phyloP scores from a whole-genome alignment of 2,329 filamentous ascomycete species.

The Aspergillus clavatus region DNA sequence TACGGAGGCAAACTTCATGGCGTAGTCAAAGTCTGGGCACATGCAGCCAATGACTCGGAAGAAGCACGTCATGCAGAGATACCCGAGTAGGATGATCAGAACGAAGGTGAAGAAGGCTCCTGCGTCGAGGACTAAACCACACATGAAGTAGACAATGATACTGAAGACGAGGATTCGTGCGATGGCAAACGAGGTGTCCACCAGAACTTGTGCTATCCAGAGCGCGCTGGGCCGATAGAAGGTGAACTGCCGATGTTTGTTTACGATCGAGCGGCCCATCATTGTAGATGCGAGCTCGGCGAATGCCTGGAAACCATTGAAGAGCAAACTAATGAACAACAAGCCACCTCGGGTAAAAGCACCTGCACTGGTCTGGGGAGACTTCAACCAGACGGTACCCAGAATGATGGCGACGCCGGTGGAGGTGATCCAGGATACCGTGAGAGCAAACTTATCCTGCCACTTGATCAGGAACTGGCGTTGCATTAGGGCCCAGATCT shows the following conservation, averaged over 20 bases:
- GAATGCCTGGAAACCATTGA: slow-evolving; percentile 58
- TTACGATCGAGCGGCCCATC: slow-evolving; percentile 62
- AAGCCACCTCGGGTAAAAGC: slow-evolving; percentile 58
- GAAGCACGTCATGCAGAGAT: slow-evolving; percentile 70
- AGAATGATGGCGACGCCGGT: slow-evolving; percentile 73
- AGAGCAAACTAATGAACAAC: slow-evolving; percentile 59
- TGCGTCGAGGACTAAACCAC: slow-evolving; percentile 61
- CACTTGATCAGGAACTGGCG: slow-evolving; percentile 50
- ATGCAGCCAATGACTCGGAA: slow-evolving; percentile 71
- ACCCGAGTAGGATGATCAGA: slow-evolving; percentile 63
- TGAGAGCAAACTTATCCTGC: slow-evolving; percentile 53
- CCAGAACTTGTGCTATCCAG: slow-evolving; percentile 77
- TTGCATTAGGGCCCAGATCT: slow-evolving; percentile 53
- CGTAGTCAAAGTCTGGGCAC: slow-evolving; percentile 77
- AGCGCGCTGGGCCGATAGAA: slow-evolving; percentile 78
- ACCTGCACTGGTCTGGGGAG: slow-evolving; percentile 49
- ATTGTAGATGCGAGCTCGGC: slow-evolving; percentile 60
- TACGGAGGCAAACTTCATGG: slow-evolving; percentile 74
- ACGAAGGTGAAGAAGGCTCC: slow-evolving; percentile 76
- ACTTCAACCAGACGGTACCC: slow-evolving; percentile 69
- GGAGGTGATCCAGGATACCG: slow-evolving; percentile 65
- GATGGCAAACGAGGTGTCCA: slow-evolving; percentile 69
- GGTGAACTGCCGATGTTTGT: slow-evolving; percentile 78
- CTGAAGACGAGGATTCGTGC: slow-evolving; percentile 67
- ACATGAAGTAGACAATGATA: slow-evolving; percentile 77